These are phyloP conservation scores for Populus tomentosa DNA, from an alignment of 441 rosid species.

Conservation along the genomic window DNA sequence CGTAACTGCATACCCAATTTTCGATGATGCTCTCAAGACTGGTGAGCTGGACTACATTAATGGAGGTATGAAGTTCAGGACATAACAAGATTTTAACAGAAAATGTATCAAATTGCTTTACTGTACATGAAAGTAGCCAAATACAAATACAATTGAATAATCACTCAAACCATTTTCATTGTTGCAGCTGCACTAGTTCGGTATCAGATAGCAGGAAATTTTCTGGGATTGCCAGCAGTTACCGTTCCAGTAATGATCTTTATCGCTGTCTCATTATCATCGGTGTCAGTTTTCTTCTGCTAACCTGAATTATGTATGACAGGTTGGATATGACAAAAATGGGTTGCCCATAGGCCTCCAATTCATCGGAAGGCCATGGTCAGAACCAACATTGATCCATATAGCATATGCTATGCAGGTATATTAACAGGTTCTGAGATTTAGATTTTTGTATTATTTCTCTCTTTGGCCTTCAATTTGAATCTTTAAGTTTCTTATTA, in stretches of 20 bases:
- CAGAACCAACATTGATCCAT: conserved; percentile 56
- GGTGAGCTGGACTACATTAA: conserved; percentile 75
- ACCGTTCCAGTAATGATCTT: conserved; percentile 34
- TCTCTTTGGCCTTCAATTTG: not conserved
- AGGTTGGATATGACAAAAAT: conserved; percentile 67
- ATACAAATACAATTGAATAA: not conserved
- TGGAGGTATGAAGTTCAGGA: conserved; percentile 47
- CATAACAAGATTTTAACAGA: not conserved
- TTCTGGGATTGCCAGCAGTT: conserved; percentile 59
- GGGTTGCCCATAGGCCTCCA: conserved; percentile 76
- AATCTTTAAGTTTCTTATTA: not conserved
- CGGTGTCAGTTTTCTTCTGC: not conserved
- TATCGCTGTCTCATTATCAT: not conserved
- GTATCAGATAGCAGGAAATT: conserved; percentile 69
- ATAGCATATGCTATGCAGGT: conserved; percentile 68
- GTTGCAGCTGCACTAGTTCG: conserved; percentile 67
- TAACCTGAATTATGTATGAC: not conserved
- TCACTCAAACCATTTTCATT: not conserved
- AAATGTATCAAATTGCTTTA: not conserved
- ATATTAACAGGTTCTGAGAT: not conserved
- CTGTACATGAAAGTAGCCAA: not conserved
- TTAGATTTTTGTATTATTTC: not conserved
- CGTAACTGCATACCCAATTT: conserved; percentile 57
- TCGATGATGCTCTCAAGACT: conserved; percentile 40
- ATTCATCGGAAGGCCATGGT: conserved; percentile 76